phyloP scores from a whole-genome alignment of 1,139 yeast species.

The Suhomyces atakaporum region DNA sequence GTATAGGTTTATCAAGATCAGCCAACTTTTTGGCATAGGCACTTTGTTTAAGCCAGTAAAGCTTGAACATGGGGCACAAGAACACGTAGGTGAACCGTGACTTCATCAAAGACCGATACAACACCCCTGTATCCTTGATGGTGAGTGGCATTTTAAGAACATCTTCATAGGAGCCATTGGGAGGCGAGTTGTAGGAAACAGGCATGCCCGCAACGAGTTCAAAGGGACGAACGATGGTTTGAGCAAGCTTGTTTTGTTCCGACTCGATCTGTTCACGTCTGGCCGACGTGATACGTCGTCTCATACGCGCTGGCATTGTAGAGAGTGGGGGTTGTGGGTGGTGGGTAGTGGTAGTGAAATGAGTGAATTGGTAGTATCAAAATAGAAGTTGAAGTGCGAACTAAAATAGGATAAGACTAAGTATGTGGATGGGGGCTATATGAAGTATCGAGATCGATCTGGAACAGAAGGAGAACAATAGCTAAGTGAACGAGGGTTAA shows the following conservation, averaged over 20 bases:
- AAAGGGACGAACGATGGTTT: constrained; percentile 59
- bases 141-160: constrained; percentile 67
- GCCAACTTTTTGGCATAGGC: constrained; percentile 46
- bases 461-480: too few species aligned
- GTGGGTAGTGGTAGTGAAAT: background rate
- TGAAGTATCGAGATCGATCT: too few species aligned
- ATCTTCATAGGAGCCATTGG: constrained; percentile 50
- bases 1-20: constrained; percentile 35
- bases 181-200: constrained; percentile 61
- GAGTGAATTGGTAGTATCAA: too few species aligned
- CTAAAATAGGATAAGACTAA: too few species aligned
- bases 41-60: constrained; percentile 74
- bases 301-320: constrained; percentile 46
- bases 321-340: background rate
- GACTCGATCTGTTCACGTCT: constrained; percentile 50
- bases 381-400: too few species aligned
- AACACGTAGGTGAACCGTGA: constrained; percentile 74
- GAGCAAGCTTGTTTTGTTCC: constrained; percentile 46
- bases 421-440: too few species aligned
- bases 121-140: constrained; percentile 69
- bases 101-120: constrained; percentile 69
- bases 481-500: too few species aligned
- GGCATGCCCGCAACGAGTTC: constrained; percentile 73
- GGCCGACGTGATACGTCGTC: constrained; percentile 50
- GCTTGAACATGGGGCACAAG: constrained; percentile 70